Evolutionary conservation across 1,284 basidiomycete genomes (phyloP), one percentile per base, ranked within the genome.

Genomic region (Ceratobasidium sp.): DNA sequence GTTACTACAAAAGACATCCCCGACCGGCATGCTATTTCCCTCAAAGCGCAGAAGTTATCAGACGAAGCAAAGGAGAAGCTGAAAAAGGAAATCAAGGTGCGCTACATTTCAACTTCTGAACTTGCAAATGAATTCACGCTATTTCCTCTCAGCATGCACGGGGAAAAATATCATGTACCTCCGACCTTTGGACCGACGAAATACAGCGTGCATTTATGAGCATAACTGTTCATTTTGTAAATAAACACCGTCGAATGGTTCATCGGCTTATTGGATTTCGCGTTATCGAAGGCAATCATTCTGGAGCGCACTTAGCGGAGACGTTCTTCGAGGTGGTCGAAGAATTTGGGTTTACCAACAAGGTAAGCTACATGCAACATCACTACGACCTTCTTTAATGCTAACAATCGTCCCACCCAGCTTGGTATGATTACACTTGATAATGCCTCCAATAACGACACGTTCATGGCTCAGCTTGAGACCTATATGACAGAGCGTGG

Each of bases 371-470:
- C 36, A 4, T 34, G 10, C 16, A 36, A 39, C 48, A 16, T 36
- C 46, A 12, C 8, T 3, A 45, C 21, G 30, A 9, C 48, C 18
- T n/a, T 23, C 21, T 64, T n/a, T 28, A 21, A 50, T 18, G 21
- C 61, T 64, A 10, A 28, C 28, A 21, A 14, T 53, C 16, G 3
- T n/a, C 5, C n/a, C 55, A 53, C n/a, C 10, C 48, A 67, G 71
- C 39, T 72, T 28, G 71, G 71, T 6, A 39, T 43, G 43, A 57
- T 74, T 34, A 74, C 73, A 9, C 16, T 64, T 3, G 73, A 74
- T 55, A 74, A 74, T 48, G 73, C 73, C 10, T 72, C 71, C 12
- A 74, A 74, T 39, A 74, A 74, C 39, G 43, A 61, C 36, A 62
- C 73, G 1, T 21, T 72, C 18, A 61, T 72, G 46, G 30, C 18